Base-by-base conservation (phyloP, 345 rosid genomes). In the Syzygium aqueum region DNA sequence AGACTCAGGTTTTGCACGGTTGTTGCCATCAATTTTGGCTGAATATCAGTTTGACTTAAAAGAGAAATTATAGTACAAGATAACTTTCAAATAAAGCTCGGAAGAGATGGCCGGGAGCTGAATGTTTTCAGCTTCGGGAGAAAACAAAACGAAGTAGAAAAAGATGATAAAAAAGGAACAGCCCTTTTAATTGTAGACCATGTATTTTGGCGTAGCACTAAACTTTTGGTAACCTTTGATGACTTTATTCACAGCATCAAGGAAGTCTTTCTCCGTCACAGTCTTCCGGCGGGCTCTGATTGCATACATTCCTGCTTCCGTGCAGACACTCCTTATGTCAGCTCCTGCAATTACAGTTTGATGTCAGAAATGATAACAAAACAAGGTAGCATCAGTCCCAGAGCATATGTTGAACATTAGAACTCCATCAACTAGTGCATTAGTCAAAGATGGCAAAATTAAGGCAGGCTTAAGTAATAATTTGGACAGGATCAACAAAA, bases 211-310 rank as follows among this genome's bases (percentile, higher is more conserved):
- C 0, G 98, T 97, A 11, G 99, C 98, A 88, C 99, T 96, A 88
- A 97, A 97, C 92, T 97, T 97, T 86, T 97, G 98, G 53, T 97
- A 96, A 25, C 99, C 99, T 88, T 97, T 97, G 86, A 97, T 97
- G 77, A 97, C 99, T 89, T 97, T 97, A 93, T 97, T 95, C 84
- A 97, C 98, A n/a, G 99, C 99, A 67, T 97, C 99, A 28, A 97
- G 93, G 90, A 97, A 97, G 89, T 97, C 99, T 84, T 97, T 96
- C 93, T 97, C 99, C 0, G 99, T 97, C 84, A 97, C 99, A 0
- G 98, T 97, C 91, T 97, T 97, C 88, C 98, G 91, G 61, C 99
- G 90, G 7, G 98, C 99, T 80, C 99, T 89, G 85, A 97, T 96
- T 11, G 99, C 98, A 85, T 88, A 96, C 99, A 97, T 95, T 30